phyloP scores from a whole-genome alignment of 139 green algal species.

The Chlamydomonas eustigma region DNA sequence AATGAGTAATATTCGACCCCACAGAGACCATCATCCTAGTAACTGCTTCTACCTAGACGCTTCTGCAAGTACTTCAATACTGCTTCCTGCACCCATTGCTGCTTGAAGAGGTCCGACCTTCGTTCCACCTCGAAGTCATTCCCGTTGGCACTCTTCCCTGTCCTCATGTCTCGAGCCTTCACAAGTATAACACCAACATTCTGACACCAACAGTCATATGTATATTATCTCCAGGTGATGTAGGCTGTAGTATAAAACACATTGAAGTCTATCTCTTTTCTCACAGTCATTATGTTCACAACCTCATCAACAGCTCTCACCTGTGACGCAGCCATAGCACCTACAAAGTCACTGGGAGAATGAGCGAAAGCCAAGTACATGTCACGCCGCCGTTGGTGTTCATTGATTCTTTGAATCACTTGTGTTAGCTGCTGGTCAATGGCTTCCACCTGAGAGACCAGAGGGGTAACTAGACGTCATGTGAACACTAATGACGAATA shows the following conservation, averaged over 20 bases:
- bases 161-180: conserved; percentile 44
- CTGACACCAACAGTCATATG: too few species aligned
- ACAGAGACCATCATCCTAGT: too few species aligned
- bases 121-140: conserved; percentile 34
- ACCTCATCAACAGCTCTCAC: conserved; percentile 1
- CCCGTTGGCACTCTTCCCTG: neutral
- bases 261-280: neutral
- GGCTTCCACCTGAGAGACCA: conserved; percentile 9
- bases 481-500: too few species aligned
- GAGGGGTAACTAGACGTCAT: too few species aligned
- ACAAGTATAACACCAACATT: too few species aligned
- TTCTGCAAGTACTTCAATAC: conserved; percentile 9
- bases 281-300: neutral
- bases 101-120: conserved; percentile 7
- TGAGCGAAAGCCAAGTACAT: conserved; percentile 74
- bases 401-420: conserved; percentile 52
- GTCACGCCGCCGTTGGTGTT: conserved; percentile 56
- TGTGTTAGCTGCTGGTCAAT: conserved; percentile 32
- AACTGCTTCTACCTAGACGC: neutral
- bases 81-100: neutral
- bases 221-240: too few species aligned
- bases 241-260: too few species aligned
- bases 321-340: conserved; percentile 67
- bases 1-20: too few species aligned
- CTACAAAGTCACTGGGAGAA: conserved; percentile 72